Evolutionary conservation across 257 asterid genomes (phyloP), one percentile per base, ranked within the genome.

Genomic region (Gentiana dahurica): DNA sequence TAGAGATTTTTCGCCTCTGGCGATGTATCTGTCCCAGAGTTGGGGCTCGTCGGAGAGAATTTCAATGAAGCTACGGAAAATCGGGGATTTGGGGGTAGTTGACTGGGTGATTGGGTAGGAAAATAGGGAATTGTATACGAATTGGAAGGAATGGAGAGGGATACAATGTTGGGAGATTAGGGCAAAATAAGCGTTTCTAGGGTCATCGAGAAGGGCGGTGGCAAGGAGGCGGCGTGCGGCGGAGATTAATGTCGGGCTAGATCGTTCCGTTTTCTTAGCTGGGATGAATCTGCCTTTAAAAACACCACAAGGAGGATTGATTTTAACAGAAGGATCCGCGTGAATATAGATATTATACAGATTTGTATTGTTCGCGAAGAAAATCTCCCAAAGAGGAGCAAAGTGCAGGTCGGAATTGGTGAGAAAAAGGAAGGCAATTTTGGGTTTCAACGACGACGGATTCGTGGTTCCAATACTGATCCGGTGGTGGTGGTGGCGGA

Each of bases 191-290:
- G 71, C 43, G 49, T 81, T 81, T 5, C 53, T 8, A 0, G 78
- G 67, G 52, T 79, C 83, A 75, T 79, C 81, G 49, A 81, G 78
- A 47, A 79, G 58, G 56, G 83, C 89, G 55, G 81, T 63, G 67
- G 86, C 86, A 64, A 81, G 77, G 72, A 81, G 89, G 69, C 86
- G 83, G 49, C 86, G 89, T 10, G 76, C 71, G 70, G 89, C 86
- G 70, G 89, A 69, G 74, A 81, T 79, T 36, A 81, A 81, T 6
- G 83, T 73, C 0, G 86, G 61, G 57, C 72, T 58, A 35, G 83
- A 71, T 37, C 89, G 79, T 34, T 68, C 59, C 0, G 86, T 82
- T 43, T 9, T 66, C 59, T 67, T 67, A 3, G 79, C 67, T 55
- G 77, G 9, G 34, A 82, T 74, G 54, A 76, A 71, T 2, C 73